phyloP scores from a whole-genome alignment of 805 yeast species.

The Priceomyces melissophilus region DNA sequence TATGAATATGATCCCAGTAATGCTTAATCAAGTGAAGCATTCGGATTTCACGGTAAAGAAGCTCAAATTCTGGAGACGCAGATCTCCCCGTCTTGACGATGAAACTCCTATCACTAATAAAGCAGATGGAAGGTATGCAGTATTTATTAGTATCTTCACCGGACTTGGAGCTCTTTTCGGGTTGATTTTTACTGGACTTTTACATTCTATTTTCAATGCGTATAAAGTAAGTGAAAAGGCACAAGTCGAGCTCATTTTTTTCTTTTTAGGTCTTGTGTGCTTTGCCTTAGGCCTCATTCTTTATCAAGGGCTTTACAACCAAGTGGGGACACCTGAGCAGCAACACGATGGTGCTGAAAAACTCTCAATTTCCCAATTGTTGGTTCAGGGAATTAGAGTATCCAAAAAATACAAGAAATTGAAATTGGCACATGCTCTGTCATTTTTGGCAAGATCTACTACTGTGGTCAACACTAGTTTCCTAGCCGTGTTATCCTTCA shows the following conservation, averaged over 20 bases:
- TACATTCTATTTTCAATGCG: conserved; percentile 48
- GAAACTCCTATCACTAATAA: not conserved
- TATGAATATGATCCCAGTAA: conserved; percentile 58
- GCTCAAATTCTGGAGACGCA: conserved; percentile 23
- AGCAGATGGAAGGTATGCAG: conserved; percentile 50
- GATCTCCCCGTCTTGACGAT: conserved; percentile 12
- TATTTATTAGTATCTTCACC: conserved; percentile 57
- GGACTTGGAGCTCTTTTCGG: conserved; percentile 70
- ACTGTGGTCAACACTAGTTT: conserved; percentile 57
- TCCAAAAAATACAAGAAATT: conserved; percentile 46
- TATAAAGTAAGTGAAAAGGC: conserved; percentile 33
- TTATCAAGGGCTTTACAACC: conserved; percentile 44
- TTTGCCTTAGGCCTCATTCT: conserved; percentile 37
- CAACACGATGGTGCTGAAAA: conserved; percentile 19
- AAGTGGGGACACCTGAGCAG: conserved; percentile 19
- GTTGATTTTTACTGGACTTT: conserved; percentile 50
- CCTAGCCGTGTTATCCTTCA: conserved; percentile 60
- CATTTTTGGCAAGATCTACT: conserved; percentile 61
- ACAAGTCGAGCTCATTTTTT: conserved; percentile 48
- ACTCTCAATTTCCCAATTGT: conserved; percentile 2
- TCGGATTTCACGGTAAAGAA: conserved; percentile 37
- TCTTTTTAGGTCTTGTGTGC: conserved; percentile 44
- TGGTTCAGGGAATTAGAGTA: conserved; percentile 41
- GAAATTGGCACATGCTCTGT: conserved; percentile 56
- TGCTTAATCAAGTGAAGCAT: conserved; percentile 52